Evolutionary conservation across 306 rosid species (phyloP).

Genomic region (Cucumis melo): DNA sequence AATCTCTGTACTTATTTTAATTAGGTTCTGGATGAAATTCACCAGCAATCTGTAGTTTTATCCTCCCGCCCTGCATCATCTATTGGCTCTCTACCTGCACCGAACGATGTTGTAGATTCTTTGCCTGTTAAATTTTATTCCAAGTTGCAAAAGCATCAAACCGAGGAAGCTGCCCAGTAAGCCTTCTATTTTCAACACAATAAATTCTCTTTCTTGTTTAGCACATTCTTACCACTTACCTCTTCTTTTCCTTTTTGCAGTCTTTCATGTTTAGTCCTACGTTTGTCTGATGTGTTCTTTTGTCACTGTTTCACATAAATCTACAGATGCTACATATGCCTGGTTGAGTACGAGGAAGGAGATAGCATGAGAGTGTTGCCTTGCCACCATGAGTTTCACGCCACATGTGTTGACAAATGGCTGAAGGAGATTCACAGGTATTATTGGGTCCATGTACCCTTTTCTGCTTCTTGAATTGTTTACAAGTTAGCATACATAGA

Average conservation of each 20-base stretch:
- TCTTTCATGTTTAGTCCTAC: background rate
- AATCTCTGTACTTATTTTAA: conserved; percentile 48
- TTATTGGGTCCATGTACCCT: background rate
- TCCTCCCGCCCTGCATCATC: conserved; percentile 91
- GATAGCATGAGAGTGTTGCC: conserved; percentile 82
- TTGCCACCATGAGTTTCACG: conserved; percentile 88
- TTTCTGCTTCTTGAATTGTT: background rate
- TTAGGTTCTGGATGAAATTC: conserved; percentile 99
- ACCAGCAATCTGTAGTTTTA: conserved; percentile 97
- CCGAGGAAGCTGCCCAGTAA: conserved; percentile 87
- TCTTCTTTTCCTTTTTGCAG: background rate
- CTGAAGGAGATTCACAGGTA: conserved; percentile 98
- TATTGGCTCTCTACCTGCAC: conserved; percentile 96
- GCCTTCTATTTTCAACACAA: conserved; percentile 14
- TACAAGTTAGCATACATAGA: background rate
- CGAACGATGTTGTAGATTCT: conserved; percentile 85
- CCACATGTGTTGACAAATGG: conserved; percentile 93
- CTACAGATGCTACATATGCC: conserved; percentile 92
- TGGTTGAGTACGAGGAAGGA: conserved; percentile 96
- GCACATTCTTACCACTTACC: background rate
- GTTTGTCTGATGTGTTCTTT: background rate
- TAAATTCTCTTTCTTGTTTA: background rate
- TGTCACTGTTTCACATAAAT: background rate
- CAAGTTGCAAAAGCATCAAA: conserved; percentile 57
- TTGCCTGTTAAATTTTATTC: conserved; percentile 73